Conservation (phyloP, 108 stramenopile genomes). For the Schizochytrium sp. region DNA sequence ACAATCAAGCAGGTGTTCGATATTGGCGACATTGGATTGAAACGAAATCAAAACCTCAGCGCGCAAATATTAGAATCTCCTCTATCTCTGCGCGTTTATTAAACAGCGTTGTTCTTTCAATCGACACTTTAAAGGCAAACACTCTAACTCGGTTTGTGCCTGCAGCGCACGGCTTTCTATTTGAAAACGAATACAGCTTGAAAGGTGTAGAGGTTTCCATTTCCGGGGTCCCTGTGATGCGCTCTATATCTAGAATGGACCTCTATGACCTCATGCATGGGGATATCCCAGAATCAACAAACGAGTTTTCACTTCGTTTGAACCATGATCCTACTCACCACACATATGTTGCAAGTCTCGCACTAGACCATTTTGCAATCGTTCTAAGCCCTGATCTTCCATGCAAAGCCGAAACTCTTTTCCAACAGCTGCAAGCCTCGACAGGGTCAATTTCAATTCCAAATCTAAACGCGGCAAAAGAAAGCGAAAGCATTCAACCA, state of each 20-base stretch:
- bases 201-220: background rate
- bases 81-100: slow-evolving; percentile 2
- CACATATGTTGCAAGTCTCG: background rate
- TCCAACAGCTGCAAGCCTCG: background rate
- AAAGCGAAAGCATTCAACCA: too few species aligned
- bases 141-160: slow-evolving; percentile 2
- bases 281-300: background rate
- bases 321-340: background rate
- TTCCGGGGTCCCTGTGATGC: background rate
- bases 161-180: background rate
- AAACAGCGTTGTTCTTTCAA: background rate
- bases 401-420: background rate
- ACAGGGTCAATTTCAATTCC: too few species aligned
- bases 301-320: background rate
- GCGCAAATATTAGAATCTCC: background rate
- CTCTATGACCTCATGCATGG: background rate
- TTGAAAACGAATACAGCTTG: slow-evolving; percentile 21
- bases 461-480: too few species aligned
- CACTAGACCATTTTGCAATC: slow-evolving; percentile 11
- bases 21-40: slow-evolving; percentile 39
- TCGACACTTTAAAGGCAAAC: slow-evolving; percentile 8
- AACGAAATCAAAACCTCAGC: slow-evolving; percentile 19
- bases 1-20: background rate
- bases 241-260: slow-evolving; percentile 9
- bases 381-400: background rate